phyloP scores from a whole-genome alignment of 768 basidiomycete species.

The Trametes punicea region DNA sequence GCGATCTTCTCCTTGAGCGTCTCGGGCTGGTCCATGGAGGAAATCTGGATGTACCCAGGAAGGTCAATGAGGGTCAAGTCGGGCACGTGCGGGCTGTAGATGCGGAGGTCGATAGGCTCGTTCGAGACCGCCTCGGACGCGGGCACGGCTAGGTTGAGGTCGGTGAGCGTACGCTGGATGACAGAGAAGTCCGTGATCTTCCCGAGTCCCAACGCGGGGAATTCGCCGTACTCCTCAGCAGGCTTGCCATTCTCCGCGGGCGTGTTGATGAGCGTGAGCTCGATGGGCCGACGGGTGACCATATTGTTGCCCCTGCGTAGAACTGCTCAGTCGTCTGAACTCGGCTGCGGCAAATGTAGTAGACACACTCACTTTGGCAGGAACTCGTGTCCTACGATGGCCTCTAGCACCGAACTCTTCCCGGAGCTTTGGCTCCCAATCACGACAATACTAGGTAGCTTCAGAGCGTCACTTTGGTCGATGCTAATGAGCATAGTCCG shows the following conservation, averaged over 20 bases:
- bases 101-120: conserved; percentile 94
- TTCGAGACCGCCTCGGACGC: conserved; percentile 87
- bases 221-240: conserved; percentile 85
- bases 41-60: conserved; percentile 95
- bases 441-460: conserved; percentile 95
- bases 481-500: conserved; percentile 92
- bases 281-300: conserved; percentile 98
- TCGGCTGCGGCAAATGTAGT: neutral
- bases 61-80: conserved; percentile 97
- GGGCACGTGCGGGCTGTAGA: conserved; percentile 93
- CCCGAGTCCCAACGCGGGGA: conserved; percentile 85
- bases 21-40: conserved; percentile 95
- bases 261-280: conserved; percentile 94
- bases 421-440: conserved; percentile 98
- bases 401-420: conserved; percentile 96
- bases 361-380: conserved; percentile 82
- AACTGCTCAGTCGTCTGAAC: conserved; percentile 4
- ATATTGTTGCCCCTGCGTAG: conserved; percentile 88
- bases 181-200: conserved; percentile 88
- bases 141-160: conserved; percentile 93
- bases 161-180: conserved; percentile 90
- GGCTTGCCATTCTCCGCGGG: conserved; percentile 55
- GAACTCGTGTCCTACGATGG: conserved; percentile 97
- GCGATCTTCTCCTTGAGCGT: conserved; percentile 91
- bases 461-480: conserved; percentile 92